Conservation (phyloP, 352 stramenopile species). For the Pythium plurisporium region DNA sequence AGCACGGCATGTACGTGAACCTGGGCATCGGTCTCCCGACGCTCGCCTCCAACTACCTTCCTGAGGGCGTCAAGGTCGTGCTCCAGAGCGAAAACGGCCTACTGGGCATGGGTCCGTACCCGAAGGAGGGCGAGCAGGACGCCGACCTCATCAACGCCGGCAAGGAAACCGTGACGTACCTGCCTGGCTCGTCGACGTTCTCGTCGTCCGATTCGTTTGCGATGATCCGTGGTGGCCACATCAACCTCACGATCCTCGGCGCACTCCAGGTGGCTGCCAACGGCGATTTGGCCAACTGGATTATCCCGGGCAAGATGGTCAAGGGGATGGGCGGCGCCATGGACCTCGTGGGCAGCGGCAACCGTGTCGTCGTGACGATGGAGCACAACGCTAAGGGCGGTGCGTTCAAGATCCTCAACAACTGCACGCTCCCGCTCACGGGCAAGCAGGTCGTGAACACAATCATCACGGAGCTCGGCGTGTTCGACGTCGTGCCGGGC, state of each 20-base stretch:
- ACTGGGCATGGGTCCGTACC: slow-evolving; percentile 93
- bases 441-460: slow-evolving; percentile 93
- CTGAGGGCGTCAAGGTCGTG: slow-evolving; percentile 91
- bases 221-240: slow-evolving; percentile 96
- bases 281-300: slow-evolving; percentile 96
- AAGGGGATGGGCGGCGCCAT: slow-evolving; percentile 98
- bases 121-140: slow-evolving; percentile 84
- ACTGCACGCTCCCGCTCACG: slow-evolving; percentile 93
- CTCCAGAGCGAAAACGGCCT: slow-evolving; percentile 97
- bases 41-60: slow-evolving; percentile 94
- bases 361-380: slow-evolving; percentile 96
- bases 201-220: slow-evolving; percentile 93
- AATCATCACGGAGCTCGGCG: slow-evolving; percentile 91
- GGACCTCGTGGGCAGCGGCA: slow-evolving; percentile 93
- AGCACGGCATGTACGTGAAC: slow-evolving; percentile 98
- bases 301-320: slow-evolving; percentile 95
- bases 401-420: slow-evolving; percentile 92
- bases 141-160: slow-evolving; percentile 96
- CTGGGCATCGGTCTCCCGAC: slow-evolving; percentile 95
- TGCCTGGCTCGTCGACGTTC: slow-evolving; percentile 93
- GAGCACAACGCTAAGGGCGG: slow-evolving; percentile 95
- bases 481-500: slow-evolving; percentile 62
- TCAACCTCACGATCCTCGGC: slow-evolving; percentile 96
- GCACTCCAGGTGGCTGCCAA: slow-evolving; percentile 91
- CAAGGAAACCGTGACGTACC: slow-evolving; percentile 95